These are phyloP conservation scores for Podaxis rugospora DNA, from an alignment of 768 basidiomycete species.

Conservation along the genomic window DNA sequence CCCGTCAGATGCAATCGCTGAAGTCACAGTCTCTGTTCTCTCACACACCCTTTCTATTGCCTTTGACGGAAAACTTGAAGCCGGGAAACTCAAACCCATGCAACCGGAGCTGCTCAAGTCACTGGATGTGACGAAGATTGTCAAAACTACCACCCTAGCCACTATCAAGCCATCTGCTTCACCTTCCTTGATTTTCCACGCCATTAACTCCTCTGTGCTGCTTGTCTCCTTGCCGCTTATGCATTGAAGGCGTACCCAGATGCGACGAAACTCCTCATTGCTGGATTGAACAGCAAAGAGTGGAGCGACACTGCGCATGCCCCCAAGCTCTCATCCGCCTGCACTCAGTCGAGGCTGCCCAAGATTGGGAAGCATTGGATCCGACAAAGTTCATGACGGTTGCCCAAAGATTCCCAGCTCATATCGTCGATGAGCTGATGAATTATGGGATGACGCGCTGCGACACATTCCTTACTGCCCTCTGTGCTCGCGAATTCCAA, in stretches of 20 bases:
- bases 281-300: slow-evolving; percentile 51
- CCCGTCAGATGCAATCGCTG: slow-evolving; percentile 48
- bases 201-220: slow-evolving; percentile 38
- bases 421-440: slow-evolving; percentile 31
- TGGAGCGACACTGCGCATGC: slow-evolving; percentile 46
- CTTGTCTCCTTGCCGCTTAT: slow-evolving; percentile 39
- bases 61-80: slow-evolving; percentile 24
- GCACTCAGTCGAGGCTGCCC: slow-evolving; percentile 26
- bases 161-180: slow-evolving; percentile 40
- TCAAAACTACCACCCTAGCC: slow-evolving; percentile 38
- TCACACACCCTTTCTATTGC: slow-evolving; percentile 47
- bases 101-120: slow-evolving; percentile 32
- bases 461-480: slow-evolving; percentile 33
- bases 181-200: slow-evolving; percentile 46
- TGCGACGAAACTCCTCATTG: slow-evolving; percentile 47
- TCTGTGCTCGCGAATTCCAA: slow-evolving; percentile 39
- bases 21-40: slow-evolving; percentile 47
- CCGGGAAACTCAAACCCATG: slow-evolving; percentile 27
- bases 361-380: slow-evolving; percentile 25
- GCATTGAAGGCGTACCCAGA: slow-evolving; percentile 40
- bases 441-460: neutral
- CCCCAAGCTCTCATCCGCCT: slow-evolving; percentile 52
- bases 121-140: slow-evolving; percentile 38
- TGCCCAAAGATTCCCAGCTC: slow-evolving; percentile 36
- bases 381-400: slow-evolving; percentile 41